Evolutionary conservation across 495 filamentous ascomycete genomes (phyloP).

Genomic region (Aspergillus haitiensis): DNA sequence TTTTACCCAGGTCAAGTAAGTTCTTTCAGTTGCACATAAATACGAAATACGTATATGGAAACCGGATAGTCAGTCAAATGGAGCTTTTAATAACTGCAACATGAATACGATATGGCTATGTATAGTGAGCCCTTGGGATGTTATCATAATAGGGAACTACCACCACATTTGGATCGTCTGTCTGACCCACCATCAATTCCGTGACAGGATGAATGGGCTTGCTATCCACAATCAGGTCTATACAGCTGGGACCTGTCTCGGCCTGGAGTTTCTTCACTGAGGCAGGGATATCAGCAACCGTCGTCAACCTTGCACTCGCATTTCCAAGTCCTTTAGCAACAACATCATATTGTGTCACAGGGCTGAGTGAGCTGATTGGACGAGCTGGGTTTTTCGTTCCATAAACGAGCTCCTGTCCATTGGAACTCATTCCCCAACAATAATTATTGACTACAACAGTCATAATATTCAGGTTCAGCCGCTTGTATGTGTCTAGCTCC

Average conservation of each 20-base stretch:
- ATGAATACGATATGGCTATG: conserved; percentile 12
- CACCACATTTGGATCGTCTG: conserved; percentile 25
- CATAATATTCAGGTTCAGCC: conserved; percentile 28
- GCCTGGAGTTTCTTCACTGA: conserved; percentile 20
- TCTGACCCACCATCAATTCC: conserved; percentile 29
- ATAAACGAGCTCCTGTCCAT: conserved; percentile 32
- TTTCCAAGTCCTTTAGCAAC: conserved; percentile 31
- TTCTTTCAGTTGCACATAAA: too few relatives aligned
- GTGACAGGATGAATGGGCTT: conserved; percentile 34
- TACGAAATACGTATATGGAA: not conserved
- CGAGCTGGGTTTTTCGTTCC: conserved; percentile 21
- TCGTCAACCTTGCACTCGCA: conserved; percentile 15
- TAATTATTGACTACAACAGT: conserved; percentile 34
- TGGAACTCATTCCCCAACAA: conserved; percentile 33
- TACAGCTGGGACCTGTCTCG: conserved; percentile 23
- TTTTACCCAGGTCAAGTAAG: too few relatives aligned
- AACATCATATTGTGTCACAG: conserved; percentile 28
- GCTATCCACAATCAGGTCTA: conserved; percentile 29
- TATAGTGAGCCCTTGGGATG: conserved; percentile 26
- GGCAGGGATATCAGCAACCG: conserved; percentile 17
- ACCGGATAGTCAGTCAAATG: not conserved
- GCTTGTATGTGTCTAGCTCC: conserved; percentile 33
- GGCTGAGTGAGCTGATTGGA: conserved; percentile 25
- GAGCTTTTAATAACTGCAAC: not conserved
- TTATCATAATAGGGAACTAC: conserved; percentile 35